Percentiles rank a stretch among this genome's conserved stretches.
These are phyloP conservation scores for Jimgerdemannia flammicorona DNA, from an alignment of 192 early-diverging fungal species.

Conservation along the genomic window DNA sequence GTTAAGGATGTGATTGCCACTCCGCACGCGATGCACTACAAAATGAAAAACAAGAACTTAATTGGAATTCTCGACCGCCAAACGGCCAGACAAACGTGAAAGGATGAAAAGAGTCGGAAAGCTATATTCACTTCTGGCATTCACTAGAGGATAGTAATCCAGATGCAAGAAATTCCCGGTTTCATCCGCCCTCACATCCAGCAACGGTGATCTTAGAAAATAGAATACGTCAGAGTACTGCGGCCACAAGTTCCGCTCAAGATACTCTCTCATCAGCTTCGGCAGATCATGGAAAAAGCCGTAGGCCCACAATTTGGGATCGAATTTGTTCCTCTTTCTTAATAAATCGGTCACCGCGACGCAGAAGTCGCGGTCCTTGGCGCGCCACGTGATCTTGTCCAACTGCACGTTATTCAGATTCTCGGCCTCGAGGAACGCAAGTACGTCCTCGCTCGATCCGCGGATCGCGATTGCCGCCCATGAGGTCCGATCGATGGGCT, in stretches of 20 bases:
- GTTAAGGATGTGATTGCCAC: constrained; percentile 29
- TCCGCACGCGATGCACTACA: no score
- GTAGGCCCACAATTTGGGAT: constrained; percentile 28
- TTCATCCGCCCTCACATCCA: constrained; percentile 9
- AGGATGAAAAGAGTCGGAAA: no score
- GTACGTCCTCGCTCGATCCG: constrained; percentile 7
- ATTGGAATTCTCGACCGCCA: no score
- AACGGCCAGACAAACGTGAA: no score
- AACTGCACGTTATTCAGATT: constrained; percentile 15
- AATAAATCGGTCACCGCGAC: constrained; percentile 24
- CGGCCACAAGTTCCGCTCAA: constrained; percentile 14
- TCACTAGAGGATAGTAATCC: constrained; percentile 40
- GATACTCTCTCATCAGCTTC: constrained; percentile 27
- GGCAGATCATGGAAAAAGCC: constrained; percentile 29
- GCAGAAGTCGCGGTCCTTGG: constrained; percentile 21
- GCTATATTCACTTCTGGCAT: no score
- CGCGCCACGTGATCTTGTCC: constrained; percentile 11
- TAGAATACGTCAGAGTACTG: constrained; percentile 13
- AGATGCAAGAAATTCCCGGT: constrained; percentile 8
- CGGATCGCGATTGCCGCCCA: constrained; percentile 17
- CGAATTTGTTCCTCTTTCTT: constrained; percentile 23
- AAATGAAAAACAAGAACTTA: no score
- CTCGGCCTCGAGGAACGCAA: constrained; percentile 10
- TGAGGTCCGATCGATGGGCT: neutral
- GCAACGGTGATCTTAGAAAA: constrained; percentile 17